phyloP scores from a whole-genome alignment of 176 grass and related monocot genomes.

The Aegilops speltoides region DNA sequence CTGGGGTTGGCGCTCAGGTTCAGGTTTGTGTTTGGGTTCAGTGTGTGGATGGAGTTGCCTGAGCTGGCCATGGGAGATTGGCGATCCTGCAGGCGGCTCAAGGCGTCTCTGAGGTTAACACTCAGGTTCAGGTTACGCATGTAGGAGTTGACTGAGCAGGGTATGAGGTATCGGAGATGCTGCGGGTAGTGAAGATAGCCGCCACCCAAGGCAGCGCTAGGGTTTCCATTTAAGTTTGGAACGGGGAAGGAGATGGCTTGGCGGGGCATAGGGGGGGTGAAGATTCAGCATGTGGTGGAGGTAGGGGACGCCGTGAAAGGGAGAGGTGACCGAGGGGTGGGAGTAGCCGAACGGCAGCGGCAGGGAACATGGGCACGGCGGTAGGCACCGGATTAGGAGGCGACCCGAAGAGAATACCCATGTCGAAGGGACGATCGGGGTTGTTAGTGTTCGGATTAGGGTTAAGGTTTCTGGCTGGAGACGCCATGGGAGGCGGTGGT shows the following conservation, averaged over 20 bases:
- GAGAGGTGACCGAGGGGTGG: not conserved
- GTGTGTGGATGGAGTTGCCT: not conserved
- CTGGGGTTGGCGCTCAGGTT: slow-evolving; percentile 52
- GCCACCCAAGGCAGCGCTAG: slow-evolving; percentile 24
- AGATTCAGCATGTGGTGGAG: slow-evolving; percentile 55
- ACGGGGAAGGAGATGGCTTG: slow-evolving; percentile 3
- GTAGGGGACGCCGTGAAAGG: slow-evolving; percentile 44
- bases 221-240: slow-evolving; percentile 4
- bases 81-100: not conserved
- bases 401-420: slow-evolving; percentile 56
- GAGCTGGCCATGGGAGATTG: not conserved
- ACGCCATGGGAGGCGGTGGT: slow-evolving; percentile 58
- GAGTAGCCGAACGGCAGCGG: not conserved
- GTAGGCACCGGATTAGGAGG: slow-evolving; percentile 54
- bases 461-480: slow-evolving; percentile 68
- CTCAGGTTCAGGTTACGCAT: not conserved
- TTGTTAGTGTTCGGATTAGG: slow-evolving; percentile 29
- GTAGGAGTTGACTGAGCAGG: not conserved
- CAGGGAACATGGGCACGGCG: slow-evolving; percentile 16
- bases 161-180: not conserved
- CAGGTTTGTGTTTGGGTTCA: not conserved
- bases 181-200: not conserved
- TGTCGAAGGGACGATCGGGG: slow-evolving; percentile 39
- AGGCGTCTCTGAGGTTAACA: not conserved
- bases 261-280: slow-evolving; percentile 30